A percentile compares a stretch with the other conserved stretches of the same genome.
These are phyloP conservation scores for Antarctomyces pellizariae DNA, from an alignment of 495 filamentous ascomycete species.

Conservation along the genomic window DNA sequence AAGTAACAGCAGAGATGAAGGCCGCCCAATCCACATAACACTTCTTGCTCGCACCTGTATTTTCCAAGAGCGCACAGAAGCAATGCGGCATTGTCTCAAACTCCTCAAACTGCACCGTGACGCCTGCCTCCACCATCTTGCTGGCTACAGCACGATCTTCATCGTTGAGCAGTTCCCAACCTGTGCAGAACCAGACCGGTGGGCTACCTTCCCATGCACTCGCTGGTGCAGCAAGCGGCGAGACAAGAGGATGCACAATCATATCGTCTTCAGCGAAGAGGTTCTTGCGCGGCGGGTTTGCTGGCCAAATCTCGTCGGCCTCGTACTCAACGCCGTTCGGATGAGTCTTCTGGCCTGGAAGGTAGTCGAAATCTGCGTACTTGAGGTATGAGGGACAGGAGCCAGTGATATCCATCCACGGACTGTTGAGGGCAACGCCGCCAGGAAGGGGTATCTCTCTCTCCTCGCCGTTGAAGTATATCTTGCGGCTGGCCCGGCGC, in stretches of 20 bases:
- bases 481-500: slow-evolving; percentile 23
- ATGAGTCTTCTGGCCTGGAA: slow-evolving; percentile 25
- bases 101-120: slow-evolving; percentile 42
- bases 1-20: slow-evolving; percentile 28
- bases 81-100: slow-evolving; percentile 84
- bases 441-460: slow-evolving; percentile 41
- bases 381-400: slow-evolving; percentile 41
- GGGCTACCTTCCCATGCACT: slow-evolving; percentile 44
- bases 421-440: slow-evolving; percentile 36
- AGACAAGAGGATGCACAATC: slow-evolving; percentile 52
- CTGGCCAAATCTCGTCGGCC: slow-evolving; percentile 45
- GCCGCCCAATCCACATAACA: slow-evolving; percentile 31
- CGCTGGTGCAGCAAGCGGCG: slow-evolving; percentile 33
- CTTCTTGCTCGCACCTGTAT: slow-evolving; percentile 19
- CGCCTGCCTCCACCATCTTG: slow-evolving; percentile 33
- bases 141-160: slow-evolving; percentile 40
- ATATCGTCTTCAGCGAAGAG: slow-evolving; percentile 41
- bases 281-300: slow-evolving; percentile 38
- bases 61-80: slow-evolving; percentile 41
- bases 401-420: slow-evolving; percentile 60
- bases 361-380: slow-evolving; percentile 52
- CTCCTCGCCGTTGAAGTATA: slow-evolving; percentile 37
- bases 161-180: slow-evolving; percentile 60
- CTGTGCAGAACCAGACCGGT: slow-evolving; percentile 50
- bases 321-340: slow-evolving; percentile 19